Evolutionary conservation across 2,329 filamentous ascomycete genomes (phyloP), one percentile per base, ranked within the genome.

Genomic region (Hymenoscyphus albidus): DNA sequence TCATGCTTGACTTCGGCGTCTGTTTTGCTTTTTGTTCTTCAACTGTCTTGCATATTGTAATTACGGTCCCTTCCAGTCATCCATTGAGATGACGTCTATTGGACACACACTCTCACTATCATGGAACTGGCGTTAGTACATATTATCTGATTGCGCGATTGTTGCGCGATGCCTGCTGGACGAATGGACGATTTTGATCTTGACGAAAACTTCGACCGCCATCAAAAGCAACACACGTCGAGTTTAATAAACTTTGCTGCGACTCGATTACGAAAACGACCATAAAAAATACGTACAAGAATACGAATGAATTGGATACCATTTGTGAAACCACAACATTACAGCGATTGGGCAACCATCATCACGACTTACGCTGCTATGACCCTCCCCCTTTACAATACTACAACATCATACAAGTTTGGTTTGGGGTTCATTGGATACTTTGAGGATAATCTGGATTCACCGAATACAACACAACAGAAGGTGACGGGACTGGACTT

Each of bases 321-420:
- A 69, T 67, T 61, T 65, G 64, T 65, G 64, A 48, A 61, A 65
- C 51, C 61, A 61, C 51, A 63, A 58, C 61, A 65, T 67, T 73
- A 74, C 71, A 74, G 70, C 72, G 72, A 74, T 67, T 73, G 73
- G 73, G 73, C 73, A 73, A 74, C 73, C 73, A 74, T 73, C 64
- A 74, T 66, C 16, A 55, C 31, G 72, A 73, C 65, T 73, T 65
- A 74, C 71, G 72, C 71, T 71, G 70, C 68, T 66, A 73, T 69
- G 71, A 72, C 68, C 65, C 69, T 63, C 62, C 48, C 62, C 67
- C 64, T 68, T 69, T 61, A 64, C 54, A 65, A 58, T 57, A 60
- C 60, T 61, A 62, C 61, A 61, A 58, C 32, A 60, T 64, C 58
- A 32, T 61, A 64, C 59, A 62, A 55, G 18, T 58, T 59, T 55